phyloP scores from a whole-genome alignment of 2,329 filamentous ascomycete species.

The Didymosphaeria variabile region DNA sequence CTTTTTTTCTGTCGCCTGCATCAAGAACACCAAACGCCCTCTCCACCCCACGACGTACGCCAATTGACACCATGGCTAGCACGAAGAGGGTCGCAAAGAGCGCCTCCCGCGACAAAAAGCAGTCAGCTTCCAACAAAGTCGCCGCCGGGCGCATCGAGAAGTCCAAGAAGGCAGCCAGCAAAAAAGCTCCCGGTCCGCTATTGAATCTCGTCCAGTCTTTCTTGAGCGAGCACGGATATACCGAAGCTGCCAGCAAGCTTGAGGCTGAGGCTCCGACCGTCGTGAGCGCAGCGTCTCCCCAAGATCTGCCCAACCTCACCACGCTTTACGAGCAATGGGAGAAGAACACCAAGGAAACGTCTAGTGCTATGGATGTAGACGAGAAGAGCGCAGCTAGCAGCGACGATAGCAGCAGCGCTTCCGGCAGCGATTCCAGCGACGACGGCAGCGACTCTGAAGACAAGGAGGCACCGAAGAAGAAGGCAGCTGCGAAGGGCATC shows the following conservation, averaged over 20 bases:
- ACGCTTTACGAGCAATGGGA: slow-evolving; percentile 43
- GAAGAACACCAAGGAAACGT: slow-evolving; percentile 25
- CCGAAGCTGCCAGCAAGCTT: slow-evolving; percentile 40
- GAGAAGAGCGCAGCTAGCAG: slow-evolving; percentile 34
- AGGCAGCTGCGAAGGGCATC: slow-evolving; percentile 28
- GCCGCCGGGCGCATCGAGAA: slow-evolving; percentile 18
- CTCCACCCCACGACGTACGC: slow-evolving; percentile 5
- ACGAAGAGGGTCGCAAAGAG: slow-evolving; percentile 30
- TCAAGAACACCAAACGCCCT: slow-evolving; percentile 12
- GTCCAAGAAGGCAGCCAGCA: slow-evolving; percentile 12
- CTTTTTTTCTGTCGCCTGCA: slow-evolving; percentile 30
- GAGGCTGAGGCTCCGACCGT: slow-evolving; percentile 27
- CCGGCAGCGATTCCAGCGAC: slow-evolving; percentile 31
- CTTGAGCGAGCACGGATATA: slow-evolving; percentile 45
- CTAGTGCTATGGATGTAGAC: slow-evolving; percentile 45
- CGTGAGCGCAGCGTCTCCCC: slow-evolving; percentile 14
- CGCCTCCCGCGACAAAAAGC: slow-evolving; percentile 30
- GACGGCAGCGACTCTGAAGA: slow-evolving; percentile 42
- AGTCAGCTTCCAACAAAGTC: slow-evolving; percentile 18
- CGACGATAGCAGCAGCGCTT: slow-evolving; percentile 34
- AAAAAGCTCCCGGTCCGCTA: slow-evolving; percentile 30
- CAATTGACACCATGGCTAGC: slow-evolving; percentile 36
- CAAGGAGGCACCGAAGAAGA: slow-evolving; percentile 14
- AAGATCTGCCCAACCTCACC: slow-evolving; percentile 31
- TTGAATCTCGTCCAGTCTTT: slow-evolving; percentile 47